Base-by-base conservation (phyloP, 441 rosid species). In the Pelargonium myrrhifolium region DNA sequence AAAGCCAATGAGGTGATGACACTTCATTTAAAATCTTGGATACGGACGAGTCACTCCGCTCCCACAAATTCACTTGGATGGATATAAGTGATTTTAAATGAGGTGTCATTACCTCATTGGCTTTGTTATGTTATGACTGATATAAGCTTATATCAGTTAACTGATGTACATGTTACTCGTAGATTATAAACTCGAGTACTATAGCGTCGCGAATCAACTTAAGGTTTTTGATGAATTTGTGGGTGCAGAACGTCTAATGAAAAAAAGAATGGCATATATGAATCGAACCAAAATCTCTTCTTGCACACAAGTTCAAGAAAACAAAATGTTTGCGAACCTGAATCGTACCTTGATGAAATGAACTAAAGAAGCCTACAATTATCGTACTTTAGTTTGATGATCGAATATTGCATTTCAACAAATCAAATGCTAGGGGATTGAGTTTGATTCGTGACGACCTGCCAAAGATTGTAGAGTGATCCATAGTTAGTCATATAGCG, bases 391-490 rank as follows among this genome's bases (percentile, higher is more conserved):
- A 67, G 28, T 60, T 28, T 26, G 72, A 51, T 28, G 63, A 42
- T 53, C 14, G 63, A 17, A 51, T 51, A 51, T 51, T 51, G 62
- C 65, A 64, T 47, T 65, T 67, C 9, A 8, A 26, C 45, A 60
- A 2, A 47, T 67, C 40, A 17, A 0, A n/a, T 56, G 67, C 31
- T 64, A 53, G 11, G 68, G 45, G 70, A 47, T 58, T 11, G 22
- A 37, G 71, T 59, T 73, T 69, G 71, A 68, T 66, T 65, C 15
- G 5, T n/a, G n/a, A n/a, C 61, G 18, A 59, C 67, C 75, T 68
- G 68, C 64, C 37, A 64, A 67, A 65, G 37, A 62, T 55, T n/a
- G 14, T 18, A 62, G 28, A 56, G 20, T 53, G 5, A 26, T 31
- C 11, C 3, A 40, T 3, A 28, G 18, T 39, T 14, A 43, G 69